Conservation (phyloP, 2,329 filamentous ascomycete species). For the Cercospora zeina region DNA sequence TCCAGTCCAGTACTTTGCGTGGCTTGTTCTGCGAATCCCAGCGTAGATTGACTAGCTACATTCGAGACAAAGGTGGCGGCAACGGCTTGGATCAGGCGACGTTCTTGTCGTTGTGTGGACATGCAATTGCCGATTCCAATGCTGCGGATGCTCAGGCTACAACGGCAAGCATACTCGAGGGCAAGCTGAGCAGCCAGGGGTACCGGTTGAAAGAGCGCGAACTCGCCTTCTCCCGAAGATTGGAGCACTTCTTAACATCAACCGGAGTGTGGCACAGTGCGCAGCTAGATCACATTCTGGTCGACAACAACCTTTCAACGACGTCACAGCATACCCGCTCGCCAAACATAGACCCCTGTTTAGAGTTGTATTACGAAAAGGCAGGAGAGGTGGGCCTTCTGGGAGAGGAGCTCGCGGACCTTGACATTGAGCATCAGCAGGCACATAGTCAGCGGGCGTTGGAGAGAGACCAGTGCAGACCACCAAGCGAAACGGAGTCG, state of each 20-base stretch:
- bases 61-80: neutral
- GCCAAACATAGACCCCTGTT: neutral
- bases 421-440: constrained; percentile 10
- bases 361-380: constrained; percentile 13
- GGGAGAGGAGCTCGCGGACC: constrained; percentile 2
- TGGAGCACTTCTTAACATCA: neutral
- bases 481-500: neutral
- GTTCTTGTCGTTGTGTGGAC: neutral
- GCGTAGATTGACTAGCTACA: neutral
- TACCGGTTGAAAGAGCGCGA: neutral
- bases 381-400: constrained; percentile 4
- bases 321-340: neutral
- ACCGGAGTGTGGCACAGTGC: neutral
- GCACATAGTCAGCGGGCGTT: neutral
- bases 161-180: neutral
- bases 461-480: neutral
- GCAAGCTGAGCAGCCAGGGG: neutral
- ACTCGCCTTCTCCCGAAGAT: neutral
- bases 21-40: neutral
- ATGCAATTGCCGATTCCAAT: neutral
- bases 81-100: too few relatives aligned
- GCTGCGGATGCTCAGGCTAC: neutral
- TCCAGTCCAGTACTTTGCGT: neutral
- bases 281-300: neutral
- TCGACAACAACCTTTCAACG: neutral